Evolutionary conservation across 202 grass and related monocot species (phyloP).

Genomic region (Thinopyrum obtusiflorum): DNA sequence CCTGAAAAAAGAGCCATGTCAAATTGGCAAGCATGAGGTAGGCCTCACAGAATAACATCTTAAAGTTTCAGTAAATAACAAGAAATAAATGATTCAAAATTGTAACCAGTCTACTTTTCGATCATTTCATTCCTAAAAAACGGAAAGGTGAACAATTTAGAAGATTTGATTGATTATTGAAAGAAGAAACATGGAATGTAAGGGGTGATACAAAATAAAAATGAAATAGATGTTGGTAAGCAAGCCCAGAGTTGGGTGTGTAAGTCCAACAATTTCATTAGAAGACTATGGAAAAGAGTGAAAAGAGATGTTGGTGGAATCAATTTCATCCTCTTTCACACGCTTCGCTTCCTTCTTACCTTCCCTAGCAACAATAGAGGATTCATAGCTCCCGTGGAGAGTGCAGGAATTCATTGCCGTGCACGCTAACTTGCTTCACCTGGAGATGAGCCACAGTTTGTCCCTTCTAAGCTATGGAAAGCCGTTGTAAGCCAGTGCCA

Average conservation of each 20-base stretch:
- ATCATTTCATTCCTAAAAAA: background rate
- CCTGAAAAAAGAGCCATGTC: background rate
- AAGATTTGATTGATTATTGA: background rate
- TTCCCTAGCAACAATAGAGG: background rate
- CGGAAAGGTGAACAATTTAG: too few relatives aligned
- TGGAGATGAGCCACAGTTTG: background rate
- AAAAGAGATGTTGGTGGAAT: background rate
- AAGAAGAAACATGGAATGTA: background rate
- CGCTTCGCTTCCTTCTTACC: background rate
- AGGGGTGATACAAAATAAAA: background rate
- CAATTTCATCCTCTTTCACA: background rate
- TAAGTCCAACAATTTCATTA: background rate
- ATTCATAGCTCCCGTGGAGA: background rate
- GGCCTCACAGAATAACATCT: background rate
- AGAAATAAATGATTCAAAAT: background rate
- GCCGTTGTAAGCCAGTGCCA: background rate
- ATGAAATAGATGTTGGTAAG: background rate
- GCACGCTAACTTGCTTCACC: background rate
- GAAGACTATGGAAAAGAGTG: background rate
- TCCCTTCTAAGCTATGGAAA: background rate
- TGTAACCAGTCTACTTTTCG: background rate
- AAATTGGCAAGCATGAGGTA: background rate
- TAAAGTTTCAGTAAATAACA: background rate
- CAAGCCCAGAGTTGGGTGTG: background rate
- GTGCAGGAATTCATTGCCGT: background rate